Evolutionary conservation across 1,139 yeast genomes (phyloP).

Genomic region (Nakaseomyces bracarensis): DNA sequence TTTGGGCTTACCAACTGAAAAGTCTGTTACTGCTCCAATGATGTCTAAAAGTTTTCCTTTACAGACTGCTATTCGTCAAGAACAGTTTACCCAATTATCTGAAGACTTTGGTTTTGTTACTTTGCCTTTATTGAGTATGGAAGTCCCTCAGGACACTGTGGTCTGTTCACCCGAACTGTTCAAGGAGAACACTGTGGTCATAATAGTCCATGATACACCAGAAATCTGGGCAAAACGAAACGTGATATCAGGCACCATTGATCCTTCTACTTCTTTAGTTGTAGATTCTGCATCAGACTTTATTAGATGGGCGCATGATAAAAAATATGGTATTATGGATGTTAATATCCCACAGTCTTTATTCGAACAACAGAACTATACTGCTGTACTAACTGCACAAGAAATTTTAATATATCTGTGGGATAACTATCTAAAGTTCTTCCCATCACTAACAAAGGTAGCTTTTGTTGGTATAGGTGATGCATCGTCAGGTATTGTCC

Average conservation of each 20-base stretch:
- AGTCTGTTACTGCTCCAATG: constrained; percentile 19
- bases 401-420: constrained; percentile 72
- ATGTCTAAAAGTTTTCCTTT: constrained; percentile 38
- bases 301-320: constrained; percentile 49
- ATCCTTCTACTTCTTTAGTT: constrained; percentile 59
- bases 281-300: constrained; percentile 52
- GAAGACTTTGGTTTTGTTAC: constrained; percentile 51
- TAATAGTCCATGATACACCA: constrained; percentile 85
- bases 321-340: constrained; percentile 73
- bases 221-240: constrained; percentile 86
- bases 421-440: constrained; percentile 83
- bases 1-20: constrained; percentile 8
- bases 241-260: constrained; percentile 70
- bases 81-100: constrained; percentile 55
- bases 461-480: constrained; percentile 87
- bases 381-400: constrained; percentile 61
- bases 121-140: constrained; percentile 56
- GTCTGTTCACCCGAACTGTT: constrained; percentile 70
- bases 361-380: constrained; percentile 40
- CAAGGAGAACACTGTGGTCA: constrained; percentile 51
- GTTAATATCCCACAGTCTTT: constrained; percentile 56
- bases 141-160: constrained; percentile 58
- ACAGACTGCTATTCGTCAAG: constrained; percentile 64
- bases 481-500: constrained; percentile 79
- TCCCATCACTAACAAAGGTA: constrained; percentile 55